Conservation (phyloP, 768 basidiomycete genomes). For the Pholiota conissans region DNA sequence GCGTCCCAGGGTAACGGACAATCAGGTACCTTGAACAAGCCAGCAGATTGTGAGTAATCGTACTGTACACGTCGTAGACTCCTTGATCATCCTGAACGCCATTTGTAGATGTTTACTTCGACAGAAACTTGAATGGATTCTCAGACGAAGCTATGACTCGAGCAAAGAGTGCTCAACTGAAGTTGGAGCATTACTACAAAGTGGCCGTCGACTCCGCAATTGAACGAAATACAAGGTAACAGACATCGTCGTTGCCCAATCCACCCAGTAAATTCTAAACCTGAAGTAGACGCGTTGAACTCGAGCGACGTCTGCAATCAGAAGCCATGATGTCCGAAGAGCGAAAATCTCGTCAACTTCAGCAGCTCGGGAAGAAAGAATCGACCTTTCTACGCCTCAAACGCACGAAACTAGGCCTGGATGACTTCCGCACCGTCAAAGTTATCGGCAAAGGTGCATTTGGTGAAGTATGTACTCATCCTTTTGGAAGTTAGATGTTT, state of each 20-base stretch:
- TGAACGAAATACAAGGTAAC: slow-evolving; percentile 86
- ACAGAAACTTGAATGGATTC: slow-evolving; percentile 74
- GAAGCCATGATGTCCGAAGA: slow-evolving; percentile 78
- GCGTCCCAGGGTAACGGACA: slow-evolving; percentile 3
- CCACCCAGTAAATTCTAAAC: no score
- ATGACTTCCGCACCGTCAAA: slow-evolving; percentile 95
- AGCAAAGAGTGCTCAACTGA: slow-evolving; percentile 90
- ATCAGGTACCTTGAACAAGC: slow-evolving; percentile 19
- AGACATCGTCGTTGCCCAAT: background rate
- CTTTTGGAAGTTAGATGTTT: background rate
- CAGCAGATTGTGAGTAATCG: slow-evolving; percentile 33
- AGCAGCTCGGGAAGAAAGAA: slow-evolving; percentile 85
- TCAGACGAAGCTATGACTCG: slow-evolving; percentile 80
- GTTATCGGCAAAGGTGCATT: slow-evolving; percentile 99
- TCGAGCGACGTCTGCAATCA: slow-evolving; percentile 75
- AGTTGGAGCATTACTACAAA: slow-evolving; percentile 96
- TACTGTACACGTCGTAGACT: background rate
- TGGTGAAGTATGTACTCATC: slow-evolving; percentile 69
- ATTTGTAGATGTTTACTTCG: slow-evolving; percentile 81
- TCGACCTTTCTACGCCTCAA: slow-evolving; percentile 84
- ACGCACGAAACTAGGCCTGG: slow-evolving; percentile 86
- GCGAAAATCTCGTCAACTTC: slow-evolving; percentile 81
- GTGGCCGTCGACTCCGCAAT: slow-evolving; percentile 95
- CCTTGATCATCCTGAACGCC: background rate
- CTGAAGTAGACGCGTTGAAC: slow-evolving; percentile 71